These are phyloP conservation scores for Graphiopsis chlorocephala DNA, from an alignment of 2,329 filamentous ascomycete genomes.

Conservation along the genomic window DNA sequence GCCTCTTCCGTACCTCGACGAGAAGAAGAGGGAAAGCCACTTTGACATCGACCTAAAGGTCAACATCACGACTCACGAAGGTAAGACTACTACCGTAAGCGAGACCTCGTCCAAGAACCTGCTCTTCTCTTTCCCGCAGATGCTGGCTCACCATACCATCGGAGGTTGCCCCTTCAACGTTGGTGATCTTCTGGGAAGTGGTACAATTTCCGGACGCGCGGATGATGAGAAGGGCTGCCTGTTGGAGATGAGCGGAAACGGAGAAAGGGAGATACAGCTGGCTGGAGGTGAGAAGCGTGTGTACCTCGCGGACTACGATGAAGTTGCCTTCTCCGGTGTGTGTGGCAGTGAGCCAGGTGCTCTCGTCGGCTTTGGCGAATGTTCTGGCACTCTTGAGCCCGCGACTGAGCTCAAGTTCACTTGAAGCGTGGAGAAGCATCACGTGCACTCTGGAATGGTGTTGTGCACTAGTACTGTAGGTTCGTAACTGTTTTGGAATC, in stretches of 20 bases:
- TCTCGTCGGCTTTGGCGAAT: conserved; percentile 76
- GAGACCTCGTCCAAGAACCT: conserved; percentile 64
- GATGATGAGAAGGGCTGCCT: conserved; percentile 63
- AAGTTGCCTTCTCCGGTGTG: conserved; percentile 62
- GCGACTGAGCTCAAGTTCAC: conserved; percentile 32
- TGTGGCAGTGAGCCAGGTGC: conserved; percentile 61
- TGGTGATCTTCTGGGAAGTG: conserved; percentile 73
- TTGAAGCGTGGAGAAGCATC: conserved; percentile 2
- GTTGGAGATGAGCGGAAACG: conserved; percentile 68
- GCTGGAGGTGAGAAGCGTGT: conserved; percentile 63
- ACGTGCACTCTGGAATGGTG: not conserved
- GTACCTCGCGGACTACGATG: conserved; percentile 74
- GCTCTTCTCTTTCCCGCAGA: conserved; percentile 80
- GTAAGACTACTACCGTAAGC: conserved; percentile 50
- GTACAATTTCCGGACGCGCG: conserved; percentile 69
- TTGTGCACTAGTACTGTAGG: not conserved
- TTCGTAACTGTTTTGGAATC: not conserved
- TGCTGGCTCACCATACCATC: conserved; percentile 75
- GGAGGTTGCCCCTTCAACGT: conserved; percentile 72
- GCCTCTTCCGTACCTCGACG: conserved; percentile 62
- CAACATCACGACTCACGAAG: conserved; percentile 52
- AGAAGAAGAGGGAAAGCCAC: conserved; percentile 57
- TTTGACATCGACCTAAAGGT: conserved; percentile 70
- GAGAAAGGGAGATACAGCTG: conserved; percentile 62
- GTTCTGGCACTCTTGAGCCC: conserved; percentile 60